phyloP scores from a whole-genome alignment of 78 protist genomes.

The Chrysochromulina tobinii region DNA sequence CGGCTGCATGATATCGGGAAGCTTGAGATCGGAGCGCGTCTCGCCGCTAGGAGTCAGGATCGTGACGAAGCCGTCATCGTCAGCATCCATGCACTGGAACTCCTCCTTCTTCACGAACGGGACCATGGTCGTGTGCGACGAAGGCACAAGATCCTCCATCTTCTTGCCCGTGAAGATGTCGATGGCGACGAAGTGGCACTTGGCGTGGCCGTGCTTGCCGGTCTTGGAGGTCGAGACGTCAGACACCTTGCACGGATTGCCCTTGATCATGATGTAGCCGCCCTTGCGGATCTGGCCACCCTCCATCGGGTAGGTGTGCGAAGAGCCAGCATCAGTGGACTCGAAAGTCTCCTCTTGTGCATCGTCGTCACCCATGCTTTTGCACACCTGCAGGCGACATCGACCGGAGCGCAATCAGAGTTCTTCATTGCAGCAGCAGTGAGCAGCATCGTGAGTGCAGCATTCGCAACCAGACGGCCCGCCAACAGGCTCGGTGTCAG shows the following conservation, averaged over 20 bases:
- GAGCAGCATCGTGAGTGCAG: too few relatives aligned
- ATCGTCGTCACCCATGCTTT: not conserved
- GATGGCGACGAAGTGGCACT: constrained; percentile 86
- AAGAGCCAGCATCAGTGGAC: constrained; percentile 26
- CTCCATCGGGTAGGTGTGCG: constrained; percentile 65
- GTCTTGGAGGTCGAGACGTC: constrained; percentile 93
- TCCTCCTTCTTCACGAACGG: constrained; percentile 86
- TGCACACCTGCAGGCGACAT: too few relatives aligned
- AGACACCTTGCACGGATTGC: constrained; percentile 83
- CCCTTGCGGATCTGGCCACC: constrained; percentile 76
- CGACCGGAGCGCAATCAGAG: too few relatives aligned
- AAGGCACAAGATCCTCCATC: constrained; percentile 82
- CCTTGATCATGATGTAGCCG: constrained; percentile 73
- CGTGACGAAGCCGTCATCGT: constrained; percentile 66
- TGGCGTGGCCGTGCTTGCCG: constrained; percentile 99
- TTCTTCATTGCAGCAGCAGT: too few relatives aligned
- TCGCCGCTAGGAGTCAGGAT: constrained; percentile 64
- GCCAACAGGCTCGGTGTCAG: too few relatives aligned
- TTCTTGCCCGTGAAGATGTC: constrained; percentile 98
- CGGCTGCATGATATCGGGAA: constrained; percentile 34
- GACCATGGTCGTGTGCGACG: constrained; percentile 93
- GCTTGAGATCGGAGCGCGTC: constrained; percentile 66
- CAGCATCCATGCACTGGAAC: constrained; percentile 72
- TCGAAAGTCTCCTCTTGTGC: constrained; percentile 31
- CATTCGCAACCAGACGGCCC: too few relatives aligned